Percentiles rank a stretch among this genome's conserved stretches.
phyloP scores from a whole-genome alignment of 2,329 filamentous ascomycete genomes.

The Pseudogymnoascus sp. region DNA sequence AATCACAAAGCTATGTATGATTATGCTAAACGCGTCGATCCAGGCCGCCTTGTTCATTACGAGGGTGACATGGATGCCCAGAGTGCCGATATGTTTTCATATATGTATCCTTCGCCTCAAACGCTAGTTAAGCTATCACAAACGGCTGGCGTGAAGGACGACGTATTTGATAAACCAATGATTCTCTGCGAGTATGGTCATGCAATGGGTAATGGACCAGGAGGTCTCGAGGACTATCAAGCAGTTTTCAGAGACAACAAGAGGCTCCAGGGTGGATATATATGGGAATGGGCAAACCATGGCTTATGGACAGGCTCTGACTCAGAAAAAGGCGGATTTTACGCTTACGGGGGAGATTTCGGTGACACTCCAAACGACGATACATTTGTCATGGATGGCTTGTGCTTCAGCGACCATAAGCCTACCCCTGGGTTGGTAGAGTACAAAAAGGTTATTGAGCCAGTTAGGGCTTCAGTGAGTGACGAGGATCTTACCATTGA shows the following conservation, averaged over 20 bases:
- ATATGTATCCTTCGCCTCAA: conserved; percentile 44
- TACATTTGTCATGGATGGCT: conserved; percentile 56
- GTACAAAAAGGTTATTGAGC: conserved; percentile 50
- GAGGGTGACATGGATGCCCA: conserved; percentile 45
- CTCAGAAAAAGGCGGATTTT: conserved; percentile 36
- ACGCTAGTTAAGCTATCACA: conserved; percentile 30
- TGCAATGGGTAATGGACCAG: conserved; percentile 70
- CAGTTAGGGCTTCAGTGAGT: conserved; percentile 38
- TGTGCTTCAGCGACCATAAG: conserved; percentile 45
- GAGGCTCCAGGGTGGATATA: conserved; percentile 33
- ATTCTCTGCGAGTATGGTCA: conserved; percentile 52
- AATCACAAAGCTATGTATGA: conserved; percentile 63
- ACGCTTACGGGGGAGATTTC: conserved; percentile 56
- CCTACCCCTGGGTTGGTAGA: conserved; percentile 50
- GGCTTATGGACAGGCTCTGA: conserved; percentile 41
- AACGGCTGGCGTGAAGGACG: conserved; percentile 10
- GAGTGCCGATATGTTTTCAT: conserved; percentile 47
- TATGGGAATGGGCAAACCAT: conserved; percentile 62
- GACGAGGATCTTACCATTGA: conserved; percentile 31
- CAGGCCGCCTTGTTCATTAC: conserved; percentile 47
- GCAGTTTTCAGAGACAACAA: conserved; percentile 42
- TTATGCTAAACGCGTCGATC: conserved; percentile 42
- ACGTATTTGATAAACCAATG: conserved; percentile 42
- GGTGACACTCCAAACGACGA: conserved; percentile 52
- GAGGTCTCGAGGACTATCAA: conserved; percentile 61